Evolutionary conservation across 2,329 filamentous ascomycete species (phyloP).

Genomic region (Trichophyton mentagrophytes): DNA sequence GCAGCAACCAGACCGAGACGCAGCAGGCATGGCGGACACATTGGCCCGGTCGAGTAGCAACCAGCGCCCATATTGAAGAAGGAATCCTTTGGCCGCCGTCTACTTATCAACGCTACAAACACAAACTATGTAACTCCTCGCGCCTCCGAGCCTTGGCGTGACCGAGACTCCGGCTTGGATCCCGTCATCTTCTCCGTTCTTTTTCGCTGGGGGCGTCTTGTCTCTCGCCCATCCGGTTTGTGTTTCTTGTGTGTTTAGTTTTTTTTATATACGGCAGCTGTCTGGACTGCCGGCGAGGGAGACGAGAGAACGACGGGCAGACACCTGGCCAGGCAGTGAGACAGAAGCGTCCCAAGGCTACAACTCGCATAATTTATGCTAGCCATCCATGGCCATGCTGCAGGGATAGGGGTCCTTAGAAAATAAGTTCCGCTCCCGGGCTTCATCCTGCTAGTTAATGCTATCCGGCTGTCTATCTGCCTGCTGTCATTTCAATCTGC

Average conservation of each 20-base stretch:
- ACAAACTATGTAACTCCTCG: not conserved
- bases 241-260: too few relatives aligned
- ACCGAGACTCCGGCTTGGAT: not conserved
- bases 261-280: too few relatives aligned
- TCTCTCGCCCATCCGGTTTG: too few relatives aligned
- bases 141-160: conserved; percentile 1
- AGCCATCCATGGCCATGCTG: not conserved
- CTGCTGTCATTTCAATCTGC: not conserved
- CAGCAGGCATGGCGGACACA: too few relatives aligned
- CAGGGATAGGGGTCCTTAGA: not conserved
- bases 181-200: not conserved
- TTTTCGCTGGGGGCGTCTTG: not conserved
- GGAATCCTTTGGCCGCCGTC: too few relatives aligned
- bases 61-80: too few relatives aligned
- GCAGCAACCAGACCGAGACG: too few relatives aligned
- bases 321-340: not conserved
- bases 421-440: not conserved
- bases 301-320: not conserved
- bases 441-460: not conserved
- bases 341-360: not conserved
- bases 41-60: too few relatives aligned
- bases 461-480: too few relatives aligned
- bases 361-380: not conserved
- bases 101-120: too few relatives aligned
- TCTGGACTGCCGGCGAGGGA: too few relatives aligned